Conservation (phyloP, 441 rosid species). For the Populus tomentosa region DNA sequence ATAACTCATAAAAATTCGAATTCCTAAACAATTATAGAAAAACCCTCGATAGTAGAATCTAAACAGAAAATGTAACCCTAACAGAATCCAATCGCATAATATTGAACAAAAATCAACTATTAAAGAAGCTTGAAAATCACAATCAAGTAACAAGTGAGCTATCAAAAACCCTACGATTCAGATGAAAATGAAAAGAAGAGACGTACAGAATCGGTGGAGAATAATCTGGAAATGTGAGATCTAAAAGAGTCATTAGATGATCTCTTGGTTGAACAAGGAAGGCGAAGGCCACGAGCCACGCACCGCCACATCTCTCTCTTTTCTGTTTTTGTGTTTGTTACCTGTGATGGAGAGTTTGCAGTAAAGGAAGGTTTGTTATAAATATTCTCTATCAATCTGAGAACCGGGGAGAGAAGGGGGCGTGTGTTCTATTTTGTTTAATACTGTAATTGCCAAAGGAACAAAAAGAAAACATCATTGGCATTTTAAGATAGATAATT, state of each 20-base stretch:
- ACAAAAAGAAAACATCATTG: no score
- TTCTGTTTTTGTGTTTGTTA: neutral
- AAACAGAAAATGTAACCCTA: neutral
- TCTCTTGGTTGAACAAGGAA: conserved; percentile 41
- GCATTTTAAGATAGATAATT: no score
- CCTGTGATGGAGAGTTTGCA: neutral
- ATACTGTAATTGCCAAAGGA: no score
- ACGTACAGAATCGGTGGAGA: conserved; percentile 67
- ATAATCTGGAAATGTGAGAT: conserved; percentile 67
- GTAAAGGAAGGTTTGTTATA: neutral
- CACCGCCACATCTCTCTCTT: conserved; percentile 88
- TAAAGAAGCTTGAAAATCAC: neutral
- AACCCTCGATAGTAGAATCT: neutral
- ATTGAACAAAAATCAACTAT: neutral
- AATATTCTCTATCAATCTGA: neutral
- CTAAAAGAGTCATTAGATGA: conserved; percentile 42
- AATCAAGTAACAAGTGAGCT: neutral
- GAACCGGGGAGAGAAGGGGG: neutral
- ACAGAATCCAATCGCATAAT: neutral
- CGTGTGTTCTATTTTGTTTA: neutral
- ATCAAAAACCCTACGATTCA: neutral
- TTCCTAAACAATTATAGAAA: neutral
- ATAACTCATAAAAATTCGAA: neutral
- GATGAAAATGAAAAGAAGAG: conserved; percentile 6
- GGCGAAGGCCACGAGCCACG: conserved; percentile 76